These are phyloP conservation scores for Lathyrus aphaca DNA, from an alignment of 306 rosid species.

Conservation along the genomic window DNA sequence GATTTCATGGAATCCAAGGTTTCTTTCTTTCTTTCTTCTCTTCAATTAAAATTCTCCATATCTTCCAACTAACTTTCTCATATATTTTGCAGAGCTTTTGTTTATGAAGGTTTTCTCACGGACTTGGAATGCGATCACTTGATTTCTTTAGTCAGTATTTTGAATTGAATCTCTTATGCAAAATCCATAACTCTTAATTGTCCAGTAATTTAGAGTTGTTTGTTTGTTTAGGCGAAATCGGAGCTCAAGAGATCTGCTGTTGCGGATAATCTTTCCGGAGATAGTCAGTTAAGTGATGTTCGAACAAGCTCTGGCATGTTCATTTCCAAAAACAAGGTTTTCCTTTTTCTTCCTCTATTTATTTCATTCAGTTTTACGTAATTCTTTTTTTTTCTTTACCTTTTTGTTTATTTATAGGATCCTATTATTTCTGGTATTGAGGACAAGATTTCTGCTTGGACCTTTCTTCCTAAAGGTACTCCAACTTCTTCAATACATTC, in stretches of 20 bases:
- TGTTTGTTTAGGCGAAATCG: conserved; percentile 68
- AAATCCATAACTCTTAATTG: background rate
- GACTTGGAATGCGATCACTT: conserved; percentile 91
- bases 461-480: conserved; percentile 97
- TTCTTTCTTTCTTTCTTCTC: conserved; percentile 10
- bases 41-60: background rate
- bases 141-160: conserved; percentile 74
- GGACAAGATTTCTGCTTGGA: conserved; percentile 93
- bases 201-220: background rate
- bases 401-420: conserved; percentile 57
- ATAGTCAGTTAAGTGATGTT: conserved; percentile 76
- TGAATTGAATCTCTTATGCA: background rate
- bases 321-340: conserved; percentile 84
- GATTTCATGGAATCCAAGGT: conserved; percentile 95
- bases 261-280: conserved; percentile 76
- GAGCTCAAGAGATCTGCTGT: conserved; percentile 97
- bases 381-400: background rate
- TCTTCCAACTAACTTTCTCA: background rate
- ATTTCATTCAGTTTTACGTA: background rate
- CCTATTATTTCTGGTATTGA: conserved; percentile 88
- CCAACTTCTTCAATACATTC: conserved; percentile 7
- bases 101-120: conserved; percentile 84
- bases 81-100: conserved; percentile 73
- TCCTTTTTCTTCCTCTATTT: background rate
- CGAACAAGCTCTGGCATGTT: conserved; percentile 98